Base-by-base conservation (phyloP, 202 grass and related monocot species). In the Eragrostis tef region DNA sequence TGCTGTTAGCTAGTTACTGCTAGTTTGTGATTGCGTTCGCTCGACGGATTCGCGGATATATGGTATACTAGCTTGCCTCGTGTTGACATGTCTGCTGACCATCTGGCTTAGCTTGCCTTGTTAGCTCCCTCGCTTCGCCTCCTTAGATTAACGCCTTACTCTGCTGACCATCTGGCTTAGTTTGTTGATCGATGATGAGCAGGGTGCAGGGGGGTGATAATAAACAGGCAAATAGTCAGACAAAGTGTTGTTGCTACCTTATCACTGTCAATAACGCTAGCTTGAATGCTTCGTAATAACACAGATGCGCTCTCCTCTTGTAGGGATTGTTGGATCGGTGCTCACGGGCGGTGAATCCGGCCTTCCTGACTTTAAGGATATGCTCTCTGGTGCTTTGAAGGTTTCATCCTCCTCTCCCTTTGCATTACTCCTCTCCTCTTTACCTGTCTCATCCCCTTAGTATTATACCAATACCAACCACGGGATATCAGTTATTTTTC, bases 361-460 rank as follows among this genome's bases (percentile, higher is more conserved):
- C 63, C 77, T 90, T 9, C 75, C 88, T 26, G 90, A 88, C 75
- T 48, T 98, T 15, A 88, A 65, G 69, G 83, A 76, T 42, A 43
- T 91, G 50, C 83, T 98, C 57, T 93, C 92, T 63, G 87, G 91
- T 85, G 92, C 94, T 84, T 89, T 98, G 51, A 98, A 90, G 88
- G 75, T 73, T 70, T 48, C 15, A 12, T 45, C 2, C 63, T 26
- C 2, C 3, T 14, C 2, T 39, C 47, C 27, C 64, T 64, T 48
- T 6, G 24, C 27, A 44, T 62, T n/a, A 36, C 14, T 51, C 5
- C 22, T 45, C 14, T 51, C 5, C 22, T 45, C 29, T 51, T 58
- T 45, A 6, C 58, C 11, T 69, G 15, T 47, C 79, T 79, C 16
- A 7, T n/a, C 46, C 49, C 45, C 53, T 43, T 26, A 56, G 43